Base-by-base conservation (phyloP, 176 grass and related monocot genomes). In the Otatea glauca region DNA sequence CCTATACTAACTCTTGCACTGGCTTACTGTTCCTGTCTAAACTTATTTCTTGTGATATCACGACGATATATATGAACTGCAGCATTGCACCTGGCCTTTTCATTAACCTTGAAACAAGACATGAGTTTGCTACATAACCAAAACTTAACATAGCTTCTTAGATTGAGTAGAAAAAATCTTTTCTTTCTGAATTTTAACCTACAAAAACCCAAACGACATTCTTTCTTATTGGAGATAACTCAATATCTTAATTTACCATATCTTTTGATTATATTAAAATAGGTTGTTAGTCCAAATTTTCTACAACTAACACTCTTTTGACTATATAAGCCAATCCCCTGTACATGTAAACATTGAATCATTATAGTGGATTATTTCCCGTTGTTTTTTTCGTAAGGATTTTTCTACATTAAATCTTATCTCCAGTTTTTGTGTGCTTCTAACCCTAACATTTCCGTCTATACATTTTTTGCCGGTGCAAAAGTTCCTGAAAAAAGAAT, bases 41-140 rank as follows among this genome's bases (percentile, higher is more conserved):
- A 64, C 18, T 34, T 18, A n/a, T n/a, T 9, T 63, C 27, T 50
- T 29, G n/a, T 4, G 32, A 34, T 1, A 4, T 54, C 72, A 67
- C 67, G n/a, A 21, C 35, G 43, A 9, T 24, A 32, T 20, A 9
- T 24, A 32, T 20, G 4, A 0, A 18, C 35, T 34, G 67, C 47
- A 76, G 44, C 17, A 51, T 48, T 15, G 2, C 29, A 18, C 1
- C n/a, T 16, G 1, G n/a, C 15, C 58, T 27, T 65, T 70, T 38
- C 10, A 68, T 11, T 15, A 60, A 32, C 0, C 23, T 45, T 85
- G 27, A 85, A 42, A 58, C 73, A 85, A 68, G 62, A 63, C 56
- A 60, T 24, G 21, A 60, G 10, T 24, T 24, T 60, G 56, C 56
- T 60, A 60, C 4, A 11, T 5, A 59, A n/a, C 23, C 21, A n/a